These are phyloP conservation scores for Aspergillus baeticus DNA, from an alignment of 495 filamentous ascomycete genomes.

Conservation along the genomic window DNA sequence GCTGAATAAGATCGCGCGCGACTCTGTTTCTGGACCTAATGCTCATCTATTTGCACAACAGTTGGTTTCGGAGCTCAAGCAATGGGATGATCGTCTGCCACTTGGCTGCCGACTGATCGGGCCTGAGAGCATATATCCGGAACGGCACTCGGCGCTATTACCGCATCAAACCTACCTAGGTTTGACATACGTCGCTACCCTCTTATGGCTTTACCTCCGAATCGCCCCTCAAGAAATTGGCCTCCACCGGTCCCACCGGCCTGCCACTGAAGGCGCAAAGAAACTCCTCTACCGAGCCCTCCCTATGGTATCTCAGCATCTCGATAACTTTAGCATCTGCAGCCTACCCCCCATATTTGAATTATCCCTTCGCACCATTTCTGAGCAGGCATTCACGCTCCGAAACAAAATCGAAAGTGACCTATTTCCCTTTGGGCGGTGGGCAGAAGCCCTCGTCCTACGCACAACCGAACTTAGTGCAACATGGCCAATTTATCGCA, in stretches of 20 bases:
- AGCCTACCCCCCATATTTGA: slow-evolving; percentile 50
- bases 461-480: slow-evolving; percentile 27
- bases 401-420: slow-evolving; percentile 35
- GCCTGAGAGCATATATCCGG: slow-evolving; percentile 42
- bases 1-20: slow-evolving; percentile 43
- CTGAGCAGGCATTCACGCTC: slow-evolving; percentile 36
- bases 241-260: slow-evolving; percentile 34
- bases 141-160: slow-evolving; percentile 42
- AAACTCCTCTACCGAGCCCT: slow-evolving; percentile 43
- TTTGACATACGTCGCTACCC: slow-evolving; percentile 44
- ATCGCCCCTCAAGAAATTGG: slow-evolving; percentile 36
- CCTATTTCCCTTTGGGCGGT: slow-evolving; percentile 38
- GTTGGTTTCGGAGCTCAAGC: slow-evolving; percentile 38
- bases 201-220: slow-evolving; percentile 44
- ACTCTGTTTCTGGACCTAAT: slow-evolving; percentile 31
- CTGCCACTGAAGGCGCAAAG: slow-evolving; percentile 43
- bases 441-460: slow-evolving; percentile 39
- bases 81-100: slow-evolving; percentile 42
- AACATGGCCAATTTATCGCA: slow-evolving; percentile 40
- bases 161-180: slow-evolving; percentile 51
- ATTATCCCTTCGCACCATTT: slow-evolving; percentile 38
- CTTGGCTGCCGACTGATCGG: slow-evolving; percentile 43
- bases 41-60: slow-evolving; percentile 39
- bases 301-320: slow-evolving; percentile 44
- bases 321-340: slow-evolving; percentile 46